Percentiles rank a stretch among this genome's conserved stretches.
These are phyloP conservation scores for Cyclostephanos tholiformis DNA, from an alignment of 108 stramenopile genomes.

Conservation along the genomic window DNA sequence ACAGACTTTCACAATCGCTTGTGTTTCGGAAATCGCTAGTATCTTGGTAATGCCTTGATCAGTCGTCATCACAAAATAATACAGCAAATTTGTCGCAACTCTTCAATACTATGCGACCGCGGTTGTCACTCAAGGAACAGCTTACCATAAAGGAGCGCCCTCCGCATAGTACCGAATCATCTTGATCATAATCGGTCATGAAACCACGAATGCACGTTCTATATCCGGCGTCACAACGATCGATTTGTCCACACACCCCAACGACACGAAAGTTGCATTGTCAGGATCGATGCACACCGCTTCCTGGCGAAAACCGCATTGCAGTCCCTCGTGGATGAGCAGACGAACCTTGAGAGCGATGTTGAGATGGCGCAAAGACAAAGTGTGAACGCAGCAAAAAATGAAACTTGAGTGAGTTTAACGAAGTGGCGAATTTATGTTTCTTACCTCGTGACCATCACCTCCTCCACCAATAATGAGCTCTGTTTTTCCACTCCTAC, in stretches of 20 bases:
- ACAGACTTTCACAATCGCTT: not conserved
- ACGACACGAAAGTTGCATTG: constrained; percentile 52
- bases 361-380: not conserved
- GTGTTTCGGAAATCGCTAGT: not conserved
- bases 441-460: constrained; percentile 55
- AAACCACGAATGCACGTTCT: constrained; percentile 48
- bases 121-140: not conserved
- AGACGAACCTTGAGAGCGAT: constrained; percentile 52
- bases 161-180: too few relatives aligned
- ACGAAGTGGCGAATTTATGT: constrained; percentile 6
- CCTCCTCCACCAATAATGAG: constrained; percentile 65
- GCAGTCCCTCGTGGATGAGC: constrained; percentile 79
- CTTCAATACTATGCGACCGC: not conserved
- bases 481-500: constrained; percentile 84
- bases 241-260: constrained; percentile 79
- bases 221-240: constrained; percentile 83
- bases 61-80: not conserved
- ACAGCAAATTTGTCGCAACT: not conserved
- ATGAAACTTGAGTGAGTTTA: not conserved
- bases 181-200: constrained; percentile 4
- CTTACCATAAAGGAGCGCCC: not conserved
- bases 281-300: constrained; percentile 75
- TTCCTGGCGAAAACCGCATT: constrained; percentile 81
- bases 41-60: not conserved
- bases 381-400: not conserved